These are phyloP conservation scores for Gynochthodes officinalis DNA, from an alignment of 257 asterid species.

Conservation along the genomic window DNA sequence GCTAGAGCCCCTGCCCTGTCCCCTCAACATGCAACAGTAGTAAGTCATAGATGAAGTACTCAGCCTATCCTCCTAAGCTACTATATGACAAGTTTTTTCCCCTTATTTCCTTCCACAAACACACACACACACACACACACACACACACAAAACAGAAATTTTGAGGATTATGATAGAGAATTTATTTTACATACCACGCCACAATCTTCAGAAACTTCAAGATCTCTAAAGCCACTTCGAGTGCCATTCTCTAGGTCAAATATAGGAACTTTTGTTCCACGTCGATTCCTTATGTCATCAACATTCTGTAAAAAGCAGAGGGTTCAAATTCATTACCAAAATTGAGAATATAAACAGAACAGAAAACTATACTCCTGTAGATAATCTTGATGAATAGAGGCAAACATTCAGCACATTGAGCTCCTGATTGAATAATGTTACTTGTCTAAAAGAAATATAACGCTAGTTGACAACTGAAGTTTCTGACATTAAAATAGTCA, in stretches of 20 bases:
- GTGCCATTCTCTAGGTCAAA: constrained; percentile 87
- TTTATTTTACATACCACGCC: constrained; percentile 66
- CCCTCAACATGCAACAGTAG: constrained; percentile 1
- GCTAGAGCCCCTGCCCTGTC: neutral
- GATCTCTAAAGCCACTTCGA: constrained; percentile 89
- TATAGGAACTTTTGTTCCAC: constrained; percentile 80
- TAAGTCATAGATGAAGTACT: neutral
- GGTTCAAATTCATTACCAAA: neutral
- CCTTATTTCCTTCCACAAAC: neutral
- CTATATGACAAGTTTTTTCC: neutral
- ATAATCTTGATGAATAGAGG: neutral
- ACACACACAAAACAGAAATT: neutral
- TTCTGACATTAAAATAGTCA: neutral
- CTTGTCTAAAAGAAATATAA: neutral
- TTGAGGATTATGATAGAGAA: neutral
- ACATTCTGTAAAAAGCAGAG: constrained; percentile 55
- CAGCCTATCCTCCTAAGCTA: neutral
- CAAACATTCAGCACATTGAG: neutral
- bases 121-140: no score
- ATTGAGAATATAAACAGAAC: neutral
- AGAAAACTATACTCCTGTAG: no score
- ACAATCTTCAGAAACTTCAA: constrained; percentile 96
- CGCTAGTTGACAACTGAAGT: neutral
- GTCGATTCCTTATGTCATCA: constrained; percentile 66
- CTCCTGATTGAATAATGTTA: neutral